A percentile compares a stretch with the other conserved stretches of the same genome.
phyloP scores from a whole-genome alignment of 2,329 filamentous ascomycete genomes.

The Fusarium sp. region DNA sequence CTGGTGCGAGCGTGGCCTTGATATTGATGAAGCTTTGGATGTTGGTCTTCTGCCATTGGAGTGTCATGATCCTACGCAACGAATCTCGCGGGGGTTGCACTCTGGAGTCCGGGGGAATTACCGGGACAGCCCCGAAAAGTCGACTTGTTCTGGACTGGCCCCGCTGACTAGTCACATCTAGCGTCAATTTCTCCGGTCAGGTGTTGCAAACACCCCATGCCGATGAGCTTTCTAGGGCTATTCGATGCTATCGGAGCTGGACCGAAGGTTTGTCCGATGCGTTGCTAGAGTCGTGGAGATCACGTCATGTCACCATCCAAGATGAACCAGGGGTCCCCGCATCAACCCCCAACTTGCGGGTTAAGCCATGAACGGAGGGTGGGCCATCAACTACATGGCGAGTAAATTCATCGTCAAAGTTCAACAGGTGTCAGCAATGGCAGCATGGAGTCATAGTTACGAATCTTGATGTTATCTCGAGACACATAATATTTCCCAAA shows the following conservation, averaged over 20 bases:
- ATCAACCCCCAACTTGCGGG: not conserved
- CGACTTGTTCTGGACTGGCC: not conserved
- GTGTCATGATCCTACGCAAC: not conserved
- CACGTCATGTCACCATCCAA: not conserved
- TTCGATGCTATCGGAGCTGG: not conserved
- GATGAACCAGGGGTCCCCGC: not conserved
- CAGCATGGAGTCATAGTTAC: too few relatives aligned
- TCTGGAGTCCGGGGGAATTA: not conserved
- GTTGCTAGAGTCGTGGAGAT: not conserved
- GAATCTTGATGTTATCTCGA: too few relatives aligned
- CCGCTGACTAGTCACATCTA: not conserved
- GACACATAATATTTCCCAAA: too few relatives aligned
- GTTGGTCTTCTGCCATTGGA: not conserved
- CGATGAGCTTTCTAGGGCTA: not conserved
- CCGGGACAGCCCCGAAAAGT: not conserved
- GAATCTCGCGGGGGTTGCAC: not conserved
- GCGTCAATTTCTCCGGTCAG: not conserved
- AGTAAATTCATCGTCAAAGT: not conserved
- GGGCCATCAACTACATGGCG: not conserved
- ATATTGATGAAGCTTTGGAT: not conserved
- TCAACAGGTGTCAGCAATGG: not conserved
- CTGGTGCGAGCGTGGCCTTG: not conserved
- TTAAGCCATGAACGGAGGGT: not conserved
- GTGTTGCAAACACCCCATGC: not conserved
- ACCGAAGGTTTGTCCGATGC: not conserved